Percentiles rank a stretch among this genome's conserved stretches.
Conservation (phyloP, 441 rosid genomes). For the Pelargonium exstipulatum region DNA sequence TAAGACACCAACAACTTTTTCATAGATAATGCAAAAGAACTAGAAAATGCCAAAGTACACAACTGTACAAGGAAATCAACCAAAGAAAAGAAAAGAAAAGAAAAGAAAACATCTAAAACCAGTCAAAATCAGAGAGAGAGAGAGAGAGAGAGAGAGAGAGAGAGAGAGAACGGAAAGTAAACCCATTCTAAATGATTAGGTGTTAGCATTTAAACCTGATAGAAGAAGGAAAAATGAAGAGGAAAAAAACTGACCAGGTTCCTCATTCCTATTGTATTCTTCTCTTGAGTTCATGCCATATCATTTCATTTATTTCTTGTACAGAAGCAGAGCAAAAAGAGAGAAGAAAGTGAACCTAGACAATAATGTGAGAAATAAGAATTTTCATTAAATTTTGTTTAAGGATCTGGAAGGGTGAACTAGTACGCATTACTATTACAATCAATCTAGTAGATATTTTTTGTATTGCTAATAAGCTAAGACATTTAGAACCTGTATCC, state of each 20-base stretch:
- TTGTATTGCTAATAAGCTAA: not conserved
- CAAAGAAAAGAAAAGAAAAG: no score
- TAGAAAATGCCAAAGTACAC: not conserved
- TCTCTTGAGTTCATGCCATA: not conserved
- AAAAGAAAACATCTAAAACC: not conserved
- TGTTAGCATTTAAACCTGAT: not conserved
- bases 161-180: not conserved
- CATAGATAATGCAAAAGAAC: not conserved
- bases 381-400: not conserved
- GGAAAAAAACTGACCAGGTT: not conserved
- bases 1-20: conserved; percentile 2
- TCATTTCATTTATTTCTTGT: not conserved
- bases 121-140: not conserved
- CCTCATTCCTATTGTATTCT: not conserved
- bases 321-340: not conserved
- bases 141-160: not conserved
- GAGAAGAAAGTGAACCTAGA: not conserved
- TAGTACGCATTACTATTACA: not conserved
- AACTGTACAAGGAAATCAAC: no score
- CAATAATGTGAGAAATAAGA: not conserved
- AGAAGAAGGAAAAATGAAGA: not conserved
- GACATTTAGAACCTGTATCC: no score
- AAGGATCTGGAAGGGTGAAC: not conserved
- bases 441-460: not conserved
- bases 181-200: not conserved